Conservation (phyloP, 208 protist species). For the Strigomonas galati region DNA sequence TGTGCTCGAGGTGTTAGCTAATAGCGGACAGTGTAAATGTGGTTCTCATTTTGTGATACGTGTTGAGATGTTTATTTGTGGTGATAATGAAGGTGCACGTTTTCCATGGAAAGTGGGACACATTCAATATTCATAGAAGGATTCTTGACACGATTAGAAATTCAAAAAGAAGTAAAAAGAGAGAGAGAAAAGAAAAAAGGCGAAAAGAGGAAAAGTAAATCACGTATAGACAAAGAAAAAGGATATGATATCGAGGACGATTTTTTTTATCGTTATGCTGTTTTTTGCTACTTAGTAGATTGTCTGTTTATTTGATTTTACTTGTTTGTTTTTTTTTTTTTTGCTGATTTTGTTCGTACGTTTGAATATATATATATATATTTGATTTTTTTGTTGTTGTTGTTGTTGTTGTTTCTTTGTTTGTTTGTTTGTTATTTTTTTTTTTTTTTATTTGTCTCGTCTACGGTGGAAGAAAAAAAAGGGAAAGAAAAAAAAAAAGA, state of each 20-base stretch:
- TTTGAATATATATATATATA: conserved; percentile 5
- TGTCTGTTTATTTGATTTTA: background rate
- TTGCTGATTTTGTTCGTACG: background rate
- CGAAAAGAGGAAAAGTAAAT: background rate
- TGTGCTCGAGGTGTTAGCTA: background rate
- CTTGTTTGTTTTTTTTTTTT: background rate
- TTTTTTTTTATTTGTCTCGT: too few species aligned
- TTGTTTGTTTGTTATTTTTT: too few species aligned
- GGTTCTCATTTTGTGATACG: background rate
- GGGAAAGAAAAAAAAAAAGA: too few species aligned
- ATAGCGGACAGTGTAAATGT: background rate
- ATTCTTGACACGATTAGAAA: background rate
- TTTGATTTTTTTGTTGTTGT: too few species aligned
- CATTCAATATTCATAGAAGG: background rate
- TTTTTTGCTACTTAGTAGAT: background rate
- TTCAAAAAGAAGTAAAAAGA: conserved; percentile 2
- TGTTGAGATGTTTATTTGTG: too few species aligned
- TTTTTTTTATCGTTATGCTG: background rate
- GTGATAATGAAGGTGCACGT: too few species aligned
- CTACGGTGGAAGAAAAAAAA: too few species aligned
- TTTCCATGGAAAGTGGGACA: background rate
- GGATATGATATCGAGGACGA: background rate
- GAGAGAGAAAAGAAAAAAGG: background rate
- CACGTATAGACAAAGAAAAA: conserved; percentile 2
- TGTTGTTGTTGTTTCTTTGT: too few species aligned